Percentiles rank a stretch among this genome's conserved stretches.
These are phyloP conservation scores for Spergularia bocconei DNA, from an alignment of 148 eudicot genomes.

Conservation along the genomic window DNA sequence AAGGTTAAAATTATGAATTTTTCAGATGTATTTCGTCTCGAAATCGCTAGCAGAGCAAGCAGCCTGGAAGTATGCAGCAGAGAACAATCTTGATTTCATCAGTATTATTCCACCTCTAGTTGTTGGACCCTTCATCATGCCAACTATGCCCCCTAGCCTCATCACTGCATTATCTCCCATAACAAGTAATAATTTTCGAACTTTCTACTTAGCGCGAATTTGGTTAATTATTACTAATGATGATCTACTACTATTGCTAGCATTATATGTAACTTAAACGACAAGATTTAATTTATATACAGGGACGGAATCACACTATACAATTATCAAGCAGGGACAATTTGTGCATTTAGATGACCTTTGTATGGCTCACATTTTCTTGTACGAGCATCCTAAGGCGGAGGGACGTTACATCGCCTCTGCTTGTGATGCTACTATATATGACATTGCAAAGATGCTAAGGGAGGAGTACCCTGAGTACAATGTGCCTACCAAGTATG, in stretches of 20 bases:
- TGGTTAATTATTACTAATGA: neutral
- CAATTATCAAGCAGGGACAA: slow-evolving; percentile 77
- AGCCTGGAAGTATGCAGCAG: slow-evolving; percentile 72
- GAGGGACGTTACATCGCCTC: slow-evolving; percentile 88
- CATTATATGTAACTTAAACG: neutral
- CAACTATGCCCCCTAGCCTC: slow-evolving; percentile 81
- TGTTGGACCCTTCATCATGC: slow-evolving; percentile 79
- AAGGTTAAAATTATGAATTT: too few relatives aligned
- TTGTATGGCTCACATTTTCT: slow-evolving; percentile 77
- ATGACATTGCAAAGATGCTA: slow-evolving; percentile 54
- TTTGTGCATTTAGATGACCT: slow-evolving; percentile 89
- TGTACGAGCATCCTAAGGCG: slow-evolving; percentile 64
- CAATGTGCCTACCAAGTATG: slow-evolving; percentile 70
- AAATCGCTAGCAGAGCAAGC: slow-evolving; percentile 80
- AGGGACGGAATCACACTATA: slow-evolving; percentile 80
- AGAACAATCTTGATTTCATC: slow-evolving; percentile 77
- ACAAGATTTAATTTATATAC: neutral
- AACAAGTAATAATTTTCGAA: slow-evolving; percentile 49
- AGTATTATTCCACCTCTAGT: slow-evolving; percentile 77
- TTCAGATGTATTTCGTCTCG: slow-evolving; percentile 89
- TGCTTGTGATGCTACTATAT: slow-evolving; percentile 72
- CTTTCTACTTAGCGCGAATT: neutral
- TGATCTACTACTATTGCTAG: too few relatives aligned
- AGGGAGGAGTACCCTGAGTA: slow-evolving; percentile 77
- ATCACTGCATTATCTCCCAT: slow-evolving; percentile 79